phyloP scores from a whole-genome alignment of 495 filamentous ascomycete species.

The Penicillium desertorum region DNA sequence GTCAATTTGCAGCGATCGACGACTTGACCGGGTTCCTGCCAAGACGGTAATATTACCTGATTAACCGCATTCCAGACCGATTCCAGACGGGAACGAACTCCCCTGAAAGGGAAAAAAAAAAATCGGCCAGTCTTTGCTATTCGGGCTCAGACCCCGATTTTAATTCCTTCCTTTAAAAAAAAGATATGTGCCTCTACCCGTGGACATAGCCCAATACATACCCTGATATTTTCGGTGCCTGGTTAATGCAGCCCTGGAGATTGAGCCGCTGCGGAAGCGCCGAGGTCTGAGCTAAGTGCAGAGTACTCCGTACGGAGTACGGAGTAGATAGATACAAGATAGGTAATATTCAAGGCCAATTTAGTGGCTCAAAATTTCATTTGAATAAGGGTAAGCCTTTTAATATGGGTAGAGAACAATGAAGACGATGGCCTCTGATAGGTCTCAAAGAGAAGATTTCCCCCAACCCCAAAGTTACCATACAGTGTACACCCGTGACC shows the following conservation, averaged over 20 bases:
- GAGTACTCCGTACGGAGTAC: neutral
- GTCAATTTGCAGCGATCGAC: neutral
- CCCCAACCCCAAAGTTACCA: neutral
- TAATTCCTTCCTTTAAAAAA: neutral
- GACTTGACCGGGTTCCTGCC: slow-evolving; percentile 10
- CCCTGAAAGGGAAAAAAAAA: slow-evolving; percentile 14
- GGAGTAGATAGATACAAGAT: neutral
- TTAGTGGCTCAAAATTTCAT: neutral
- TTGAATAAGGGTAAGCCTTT: neutral
- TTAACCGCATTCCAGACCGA: slow-evolving; percentile 33
- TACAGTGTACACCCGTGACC: slow-evolving; percentile 17
- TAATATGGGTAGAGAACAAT: slow-evolving; percentile 2
- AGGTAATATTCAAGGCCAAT: neutral
- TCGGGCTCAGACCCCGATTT: neutral
- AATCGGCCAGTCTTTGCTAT: neutral
- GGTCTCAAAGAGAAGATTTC: slow-evolving; percentile 4
- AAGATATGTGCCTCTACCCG: neutral
- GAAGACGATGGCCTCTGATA: neutral
- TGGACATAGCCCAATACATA: neutral
- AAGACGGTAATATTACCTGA: slow-evolving; percentile 29
- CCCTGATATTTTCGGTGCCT: slow-evolving; percentile 1
- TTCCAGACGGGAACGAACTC: slow-evolving; percentile 20
- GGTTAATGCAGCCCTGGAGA: slow-evolving; percentile 1
- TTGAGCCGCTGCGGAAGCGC: slow-evolving; percentile 3
- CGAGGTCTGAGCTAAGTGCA: neutral